Evolutionary conservation across 2,329 filamentous ascomycete genomes (phyloP), one percentile per base, ranked within the genome.

Genomic region (Fusarium praegraminearum): DNA sequence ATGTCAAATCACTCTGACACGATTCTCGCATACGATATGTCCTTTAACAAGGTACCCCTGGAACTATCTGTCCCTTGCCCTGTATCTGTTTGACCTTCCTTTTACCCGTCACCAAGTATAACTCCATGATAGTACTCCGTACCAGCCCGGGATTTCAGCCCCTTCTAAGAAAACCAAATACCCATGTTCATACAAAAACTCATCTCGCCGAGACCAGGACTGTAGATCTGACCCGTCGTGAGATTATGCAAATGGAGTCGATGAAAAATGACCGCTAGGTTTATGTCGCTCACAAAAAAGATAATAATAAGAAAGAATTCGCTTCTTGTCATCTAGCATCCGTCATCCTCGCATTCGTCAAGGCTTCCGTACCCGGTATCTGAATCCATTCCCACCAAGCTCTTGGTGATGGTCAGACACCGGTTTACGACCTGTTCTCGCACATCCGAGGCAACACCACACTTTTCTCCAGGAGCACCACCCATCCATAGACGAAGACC

Each of bases 401-500:
- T 83, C 75, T 87, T 88, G 16, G 85, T 87, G 36, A 90, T 83
- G 13, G 77, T 73, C 20, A 90, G 76, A 64, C 88, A 90, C 53
- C 83, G 81, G 51, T 86, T 83, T 5, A 90, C 84, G 70, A 89
- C 83, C 66, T 81, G 80, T 58, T 83, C 82, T 60, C 87, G 84
- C n/a, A 87, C 77, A 16, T 83, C 81, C 3, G 80, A 79, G 20
- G 82, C 80, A n/a, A 90, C 78, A 3, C 84, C 86, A 51, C 82
- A 83, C 57, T 82, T 82, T 49, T 84, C 84, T 22, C 86, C 86
- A 5, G 83, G 79, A 3, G 80, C 74, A 9, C 85, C 83, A 18
- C 87, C 87, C 51, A 89, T 85, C 89, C 89, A 91, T 40, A 89
- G 83, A 28, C 89, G 82, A 49, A 91, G 78, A 18, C 80, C 83